Base-by-base conservation (phyloP, 208 protist genomes). In the Tritrichomonas musculus region DNA sequence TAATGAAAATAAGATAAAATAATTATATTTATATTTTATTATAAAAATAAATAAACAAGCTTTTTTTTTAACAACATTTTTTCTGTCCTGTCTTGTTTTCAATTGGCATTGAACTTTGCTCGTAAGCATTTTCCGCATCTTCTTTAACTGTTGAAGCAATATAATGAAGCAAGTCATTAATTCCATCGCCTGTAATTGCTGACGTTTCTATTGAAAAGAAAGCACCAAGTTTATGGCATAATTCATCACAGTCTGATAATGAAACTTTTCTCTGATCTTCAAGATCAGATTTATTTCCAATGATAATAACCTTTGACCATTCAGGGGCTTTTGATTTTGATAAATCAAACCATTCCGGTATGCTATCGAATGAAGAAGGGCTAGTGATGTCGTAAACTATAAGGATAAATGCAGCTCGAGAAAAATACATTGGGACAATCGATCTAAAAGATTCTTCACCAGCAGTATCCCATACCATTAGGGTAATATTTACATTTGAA, bases 201-300 rank as follows among this genome's bases (percentile, higher is more conserved):
- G 33, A 47, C 17, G 69, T 77, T n/a, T 77, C 69, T 20, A 77
- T 47, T n/a, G n/a, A n/a, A 47, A 47, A 77, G 1, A 47, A 25
- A 9, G 36, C 69, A 77, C 47, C 20, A 20, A 47, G 47, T 30
- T 72, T 13, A n/a, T 9, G 9, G 5, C 4, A 13, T 9, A 72
- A 30, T 72, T 13, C 65, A 72, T n/a, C 3, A n/a, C 4, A 8
- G 3, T 72, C 65, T 36, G 4, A 4, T 72, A 13, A 20, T 27
- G 27, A 27, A 47, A 77, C 69, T 77, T 77, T 36, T 20, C 69
- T 1, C n/a, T n/a, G n/a, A 11, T 47, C 20, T 20, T 9, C 8
- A 77, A 77, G 69, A 77, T 77, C 69, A 47, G 9, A 77, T 77
- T 77, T 77, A 36, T 77, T 77, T 47, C 69, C 69, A 47, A 77